Evolutionary conservation across 2,329 filamentous ascomycete genomes (phyloP), one percentile per base, ranked within the genome.

Genomic region (Chaetomiaceae sp.): DNA sequence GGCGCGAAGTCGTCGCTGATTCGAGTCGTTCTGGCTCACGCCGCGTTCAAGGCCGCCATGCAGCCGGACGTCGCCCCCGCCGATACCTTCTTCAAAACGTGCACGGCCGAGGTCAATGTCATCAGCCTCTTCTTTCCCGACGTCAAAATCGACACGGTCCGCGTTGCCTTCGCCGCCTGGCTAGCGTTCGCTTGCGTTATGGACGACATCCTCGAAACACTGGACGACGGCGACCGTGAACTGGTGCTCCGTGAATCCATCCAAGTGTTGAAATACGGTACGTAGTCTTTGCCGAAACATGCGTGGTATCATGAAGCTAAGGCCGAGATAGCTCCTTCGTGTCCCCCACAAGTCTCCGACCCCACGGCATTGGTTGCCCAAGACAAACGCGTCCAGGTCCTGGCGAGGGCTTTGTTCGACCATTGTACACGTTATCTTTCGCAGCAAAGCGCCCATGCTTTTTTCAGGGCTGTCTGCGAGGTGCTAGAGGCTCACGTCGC

Each of bases 91-190:
- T 50, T 50, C 40, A 43, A 51, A 11, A 33, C 8, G 9, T 56
- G 48, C 20, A 23, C 29, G 4, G 51, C 51, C 36, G 56, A 58
- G 27, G 56, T 54, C 16, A 57, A 55, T 20, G 46, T 40, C 34
- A 48, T 59, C 49, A 55, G 21, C 32, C 49, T 59, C n/a, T 57
- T 53, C 40, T 59, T 59, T 20, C 57, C 54, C 10, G 49, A 57
- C 20, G 32, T 57, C 36, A 34, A 42, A 14, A 16, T 20, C 4
- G 45, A 53, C 4, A 20, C 33, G 4, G 23, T 56, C 25, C 54
- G 45, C 1, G 50, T 58, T n/a, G 20, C 14, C 38, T 59, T 59
- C 30, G 38, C 51, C 4, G 54, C 51, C n/a, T 59, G 51, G 54
- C 29, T 57, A 6, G 48, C 42, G 1, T 59, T 59, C 43, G 49